A percentile compares a stretch with the other conserved stretches of the same genome.
Conservation (phyloP, 768 basidiomycete genomes). For the Rhizopogon sp. region DNA sequence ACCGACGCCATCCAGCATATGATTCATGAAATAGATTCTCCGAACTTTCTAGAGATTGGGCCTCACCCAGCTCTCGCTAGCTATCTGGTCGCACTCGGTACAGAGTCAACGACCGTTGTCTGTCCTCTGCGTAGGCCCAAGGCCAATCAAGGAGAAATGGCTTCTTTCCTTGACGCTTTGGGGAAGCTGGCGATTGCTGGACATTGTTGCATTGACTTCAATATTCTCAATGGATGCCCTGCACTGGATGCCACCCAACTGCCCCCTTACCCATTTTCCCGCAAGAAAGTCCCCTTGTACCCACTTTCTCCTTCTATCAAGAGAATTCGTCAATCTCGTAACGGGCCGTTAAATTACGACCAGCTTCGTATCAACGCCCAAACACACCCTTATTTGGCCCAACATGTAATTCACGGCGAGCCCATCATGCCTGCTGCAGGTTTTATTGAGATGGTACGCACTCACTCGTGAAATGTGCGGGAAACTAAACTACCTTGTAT, state of each 20-base stretch:
- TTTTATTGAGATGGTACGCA: constrained; percentile 33
- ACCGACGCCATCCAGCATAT: constrained; percentile 24
- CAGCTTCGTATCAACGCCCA: constrained; percentile 30
- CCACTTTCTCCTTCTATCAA: constrained; percentile 7
- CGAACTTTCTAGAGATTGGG: constrained; percentile 13
- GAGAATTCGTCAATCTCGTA: constrained; percentile 17
- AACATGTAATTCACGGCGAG: constrained; percentile 41
- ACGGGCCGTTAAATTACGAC: constrained; percentile 32
- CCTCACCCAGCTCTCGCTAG: constrained; percentile 6
- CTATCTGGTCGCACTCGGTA: not conserved
- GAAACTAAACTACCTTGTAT: too few relatives aligned
- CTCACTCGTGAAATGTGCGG: not conserved
- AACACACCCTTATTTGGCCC: constrained; percentile 35
- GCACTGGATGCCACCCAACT: not conserved
- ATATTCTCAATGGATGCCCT: constrained; percentile 20
- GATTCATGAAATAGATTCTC: constrained; percentile 16
- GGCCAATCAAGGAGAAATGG: constrained; percentile 15
- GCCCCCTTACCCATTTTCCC: constrained; percentile 18
- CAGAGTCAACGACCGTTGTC: not conserved
- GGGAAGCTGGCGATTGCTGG: constrained; percentile 26
- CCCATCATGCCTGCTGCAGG: constrained; percentile 46
- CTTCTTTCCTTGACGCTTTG: constrained; percentile 19
- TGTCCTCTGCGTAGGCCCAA: not conserved
- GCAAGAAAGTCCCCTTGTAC: constrained; percentile 15
- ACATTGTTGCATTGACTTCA: constrained; percentile 28